Evolutionary conservation across 768 basidiomycete genomes (phyloP), one percentile per base, ranked within the genome.

Genomic region (Scleroderma bovista): DNA sequence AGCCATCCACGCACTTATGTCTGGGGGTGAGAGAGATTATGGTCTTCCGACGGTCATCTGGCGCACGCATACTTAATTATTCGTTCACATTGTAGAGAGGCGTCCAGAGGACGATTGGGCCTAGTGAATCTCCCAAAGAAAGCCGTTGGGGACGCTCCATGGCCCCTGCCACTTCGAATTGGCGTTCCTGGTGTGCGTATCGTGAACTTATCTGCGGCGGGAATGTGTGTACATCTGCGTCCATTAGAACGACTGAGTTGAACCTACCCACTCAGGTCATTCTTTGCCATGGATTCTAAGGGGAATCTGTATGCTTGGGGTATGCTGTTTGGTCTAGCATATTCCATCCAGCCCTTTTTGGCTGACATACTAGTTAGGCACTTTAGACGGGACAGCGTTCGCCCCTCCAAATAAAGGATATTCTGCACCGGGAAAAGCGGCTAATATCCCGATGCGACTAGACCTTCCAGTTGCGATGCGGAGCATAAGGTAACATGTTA

Each of bases 291-390:
- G 36, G 88, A 93, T 64, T 82, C 87, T 1, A 65, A 77, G 44
- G 92, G 92, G 7, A 66, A 70, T 29, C 67, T 94, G 20, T 76
- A 83, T 59, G 84, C 84, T n/a, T 94, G 92, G 89, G 93, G 89
- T 88, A 51, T 71, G 60, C 12, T 6, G 22, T 44, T 31, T 26
- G 23, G 9, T 5, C 9, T 4, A 9, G 9, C 9, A 9, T 29
- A 9, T 29, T 29, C 26, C 26, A 29, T 9, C 26, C 26, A 29
- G 4, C 42, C 41, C 23, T 42, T 42, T 43, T 42, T 47, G 29
- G 33, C 37, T 20, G 20, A 49, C 38, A 29, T 44, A 40, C 22
- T 42, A 36, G 24, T 15, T 46, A 90, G 88, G 88, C 23, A 77
- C 81, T 6, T 65, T 90, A 54, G 70, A 85, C 53, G 81, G 80